Conservation (phyloP, 768 basidiomycete genomes). For the Flagelloscypha sp. region DNA sequence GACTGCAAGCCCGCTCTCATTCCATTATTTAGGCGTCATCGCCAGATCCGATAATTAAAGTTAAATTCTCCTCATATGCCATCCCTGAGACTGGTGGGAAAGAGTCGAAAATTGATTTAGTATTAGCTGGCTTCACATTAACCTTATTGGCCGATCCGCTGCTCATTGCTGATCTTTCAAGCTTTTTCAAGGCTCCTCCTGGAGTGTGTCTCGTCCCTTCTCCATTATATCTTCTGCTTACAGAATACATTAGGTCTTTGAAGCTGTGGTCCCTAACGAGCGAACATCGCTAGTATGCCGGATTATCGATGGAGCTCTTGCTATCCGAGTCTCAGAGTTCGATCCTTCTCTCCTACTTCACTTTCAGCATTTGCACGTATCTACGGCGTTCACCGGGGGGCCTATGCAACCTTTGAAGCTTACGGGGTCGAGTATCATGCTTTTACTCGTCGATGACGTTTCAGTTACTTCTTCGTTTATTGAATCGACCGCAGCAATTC, state of each 20-base stretch:
- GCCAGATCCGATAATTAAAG: slow-evolving; percentile 46
- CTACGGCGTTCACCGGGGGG: too few species aligned
- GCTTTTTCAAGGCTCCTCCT: slow-evolving; percentile 75
- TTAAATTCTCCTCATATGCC: slow-evolving; percentile 58
- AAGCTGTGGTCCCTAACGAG: slow-evolving; percentile 87
- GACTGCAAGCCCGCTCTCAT: neutral
- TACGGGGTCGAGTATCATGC: too few species aligned
- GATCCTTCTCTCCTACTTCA: too few species aligned
- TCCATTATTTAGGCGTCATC: slow-evolving; percentile 28
- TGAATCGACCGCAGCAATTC: too few species aligned
- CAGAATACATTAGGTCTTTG: slow-evolving; percentile 58
- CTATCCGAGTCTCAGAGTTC: too few species aligned
- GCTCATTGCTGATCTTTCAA: slow-evolving; percentile 53
- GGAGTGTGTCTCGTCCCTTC: slow-evolving; percentile 40
- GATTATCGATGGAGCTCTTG: slow-evolving; percentile 59
- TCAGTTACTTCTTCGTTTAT: too few species aligned
- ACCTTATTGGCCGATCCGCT: slow-evolving; percentile 51
- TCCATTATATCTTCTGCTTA: slow-evolving; percentile 2
- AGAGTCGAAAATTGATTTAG: slow-evolving; percentile 65
- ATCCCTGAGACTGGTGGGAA: slow-evolving; percentile 60
- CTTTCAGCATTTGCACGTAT: too few species aligned
- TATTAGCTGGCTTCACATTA: slow-evolving; percentile 56
- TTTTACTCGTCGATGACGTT: too few species aligned
- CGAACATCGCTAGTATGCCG: slow-evolving; percentile 63
- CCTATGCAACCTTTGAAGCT: too few species aligned